These are phyloP conservation scores for Adansonia gregorii DNA, from an alignment of 441 rosid species.

Conservation along the genomic window DNA sequence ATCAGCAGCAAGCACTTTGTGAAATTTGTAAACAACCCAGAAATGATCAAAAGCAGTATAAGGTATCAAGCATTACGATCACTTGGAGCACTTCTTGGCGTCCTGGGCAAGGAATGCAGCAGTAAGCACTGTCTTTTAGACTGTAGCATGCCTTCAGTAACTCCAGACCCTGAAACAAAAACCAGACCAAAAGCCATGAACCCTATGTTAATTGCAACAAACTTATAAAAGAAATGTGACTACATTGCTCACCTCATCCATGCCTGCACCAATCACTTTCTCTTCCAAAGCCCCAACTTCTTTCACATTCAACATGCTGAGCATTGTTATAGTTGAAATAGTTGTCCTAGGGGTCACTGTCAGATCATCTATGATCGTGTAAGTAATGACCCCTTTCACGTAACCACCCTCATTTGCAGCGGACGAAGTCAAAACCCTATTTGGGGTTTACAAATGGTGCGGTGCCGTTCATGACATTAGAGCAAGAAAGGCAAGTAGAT, in stretches of 20 bases:
- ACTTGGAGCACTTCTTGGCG: neutral
- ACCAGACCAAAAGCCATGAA: neutral
- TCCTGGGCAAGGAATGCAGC: conserved; percentile 15
- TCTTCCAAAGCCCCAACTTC: neutral
- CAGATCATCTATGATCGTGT: neutral
- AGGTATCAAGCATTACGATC: neutral
- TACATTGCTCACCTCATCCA: neutral
- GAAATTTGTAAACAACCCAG: neutral
- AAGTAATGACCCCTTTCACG: conserved; percentile 27
- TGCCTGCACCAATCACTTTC: neutral
- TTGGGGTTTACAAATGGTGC: neutral
- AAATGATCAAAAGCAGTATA: neutral
- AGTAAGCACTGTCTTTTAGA: conserved; percentile 10
- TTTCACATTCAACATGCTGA: neutral
- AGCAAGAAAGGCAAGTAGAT: neutral
- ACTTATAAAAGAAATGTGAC: neutral
- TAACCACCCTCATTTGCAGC: conserved; percentile 18
- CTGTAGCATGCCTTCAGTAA: conserved; percentile 18
- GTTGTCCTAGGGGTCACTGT: neutral
- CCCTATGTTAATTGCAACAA: neutral
- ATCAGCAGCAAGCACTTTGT: neutral
- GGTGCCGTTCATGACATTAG: neutral
- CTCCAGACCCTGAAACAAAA: neutral
- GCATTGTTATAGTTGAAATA: neutral
- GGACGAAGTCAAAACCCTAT: neutral